These are phyloP conservation scores for Neofusicoccum parvum DNA, from an alignment of 2,329 filamentous ascomycete species.

Conservation along the genomic window DNA sequence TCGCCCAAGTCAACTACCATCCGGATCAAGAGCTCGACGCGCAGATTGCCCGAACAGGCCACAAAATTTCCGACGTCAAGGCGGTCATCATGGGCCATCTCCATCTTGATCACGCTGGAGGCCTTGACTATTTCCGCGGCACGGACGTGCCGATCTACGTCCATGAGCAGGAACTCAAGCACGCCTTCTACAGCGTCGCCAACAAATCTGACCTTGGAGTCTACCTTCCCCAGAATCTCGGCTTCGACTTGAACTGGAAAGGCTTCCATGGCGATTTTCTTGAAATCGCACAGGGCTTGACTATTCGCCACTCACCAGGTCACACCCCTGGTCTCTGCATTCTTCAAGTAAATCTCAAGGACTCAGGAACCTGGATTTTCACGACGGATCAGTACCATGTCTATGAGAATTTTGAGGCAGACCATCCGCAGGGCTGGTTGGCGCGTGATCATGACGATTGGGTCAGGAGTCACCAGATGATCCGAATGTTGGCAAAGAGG, in stretches of 20 bases:
- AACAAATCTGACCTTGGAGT: constrained; percentile 36
- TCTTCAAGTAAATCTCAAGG: constrained; percentile 40
- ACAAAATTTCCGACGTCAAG: constrained; percentile 35
- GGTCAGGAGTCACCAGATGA: constrained; percentile 36
- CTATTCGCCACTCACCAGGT: constrained; percentile 38
- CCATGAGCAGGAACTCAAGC: constrained; percentile 41
- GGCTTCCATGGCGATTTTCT: constrained; percentile 35
- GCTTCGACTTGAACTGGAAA: constrained; percentile 41
- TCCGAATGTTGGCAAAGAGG: constrained; percentile 31
- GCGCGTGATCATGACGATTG: constrained; percentile 41
- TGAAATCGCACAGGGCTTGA: constrained; percentile 38
- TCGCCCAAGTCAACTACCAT: constrained; percentile 34
- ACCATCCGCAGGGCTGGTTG: constrained; percentile 41
- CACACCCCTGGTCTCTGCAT: constrained; percentile 40
- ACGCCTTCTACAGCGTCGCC: constrained; percentile 41
- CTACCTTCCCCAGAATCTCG: constrained; percentile 40
- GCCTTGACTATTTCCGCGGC: constrained; percentile 37
- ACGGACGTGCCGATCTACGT: constrained; percentile 40
- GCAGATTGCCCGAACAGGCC: constrained; percentile 34
- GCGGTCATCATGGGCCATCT: constrained; percentile 42
- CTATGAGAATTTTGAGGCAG: constrained; percentile 37
- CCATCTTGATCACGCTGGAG: constrained; percentile 41
- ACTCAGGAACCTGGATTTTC: constrained; percentile 40
- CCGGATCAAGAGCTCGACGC: constrained; percentile 28
- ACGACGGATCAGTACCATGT: constrained; percentile 44